Evolutionary conservation across 1,139 yeast species (phyloP).

Genomic region (Taphrina wiesneri): DNA sequence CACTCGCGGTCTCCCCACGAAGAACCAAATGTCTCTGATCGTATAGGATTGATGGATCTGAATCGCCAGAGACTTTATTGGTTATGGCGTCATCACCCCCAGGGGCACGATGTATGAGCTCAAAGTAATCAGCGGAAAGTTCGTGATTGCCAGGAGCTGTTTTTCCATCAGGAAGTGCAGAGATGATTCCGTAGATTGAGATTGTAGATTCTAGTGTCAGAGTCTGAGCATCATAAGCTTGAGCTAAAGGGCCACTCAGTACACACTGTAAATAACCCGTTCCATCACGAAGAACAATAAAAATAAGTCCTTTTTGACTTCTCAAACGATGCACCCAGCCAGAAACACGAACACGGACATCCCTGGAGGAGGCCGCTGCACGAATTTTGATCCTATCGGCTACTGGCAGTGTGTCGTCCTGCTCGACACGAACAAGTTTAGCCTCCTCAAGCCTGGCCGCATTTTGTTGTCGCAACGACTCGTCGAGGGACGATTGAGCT

Average conservation of each 20-base stretch:
- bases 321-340: slow-evolving; percentile 98
- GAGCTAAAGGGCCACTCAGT: slow-evolving; percentile 85
- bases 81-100: slow-evolving; percentile 93
- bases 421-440: slow-evolving; percentile 65
- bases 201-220: slow-evolving; percentile 88
- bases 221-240: slow-evolving; percentile 78
- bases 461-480: slow-evolving; percentile 58
- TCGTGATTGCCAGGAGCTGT: slow-evolving; percentile 98
- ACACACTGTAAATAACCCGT: slow-evolving; percentile 87
- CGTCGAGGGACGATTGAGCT: slow-evolving; percentile 58
- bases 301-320: slow-evolving; percentile 86
- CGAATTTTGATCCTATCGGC: slow-evolving; percentile 71
- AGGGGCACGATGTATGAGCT: slow-evolving; percentile 89
- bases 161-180: slow-evolving; percentile 90
- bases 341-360: slow-evolving; percentile 67
- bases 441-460: slow-evolving; percentile 74
- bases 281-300: slow-evolving; percentile 92
- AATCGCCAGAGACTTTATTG: slow-evolving; percentile 88
- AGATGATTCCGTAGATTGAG: slow-evolving; percentile 72
- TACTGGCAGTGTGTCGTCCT: slow-evolving; percentile 69
- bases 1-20: slow-evolving; percentile 91
- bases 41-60: slow-evolving; percentile 70
- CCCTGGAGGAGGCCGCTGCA: slow-evolving; percentile 55
- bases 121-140: slow-evolving; percentile 83
- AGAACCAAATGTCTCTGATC: slow-evolving; percentile 94